A percentile compares a stretch with the other conserved stretches of the same genome.
Evolutionary conservation across 352 stramenopile genomes (phyloP).

Genomic region (Globisporangium nagaii): DNA sequence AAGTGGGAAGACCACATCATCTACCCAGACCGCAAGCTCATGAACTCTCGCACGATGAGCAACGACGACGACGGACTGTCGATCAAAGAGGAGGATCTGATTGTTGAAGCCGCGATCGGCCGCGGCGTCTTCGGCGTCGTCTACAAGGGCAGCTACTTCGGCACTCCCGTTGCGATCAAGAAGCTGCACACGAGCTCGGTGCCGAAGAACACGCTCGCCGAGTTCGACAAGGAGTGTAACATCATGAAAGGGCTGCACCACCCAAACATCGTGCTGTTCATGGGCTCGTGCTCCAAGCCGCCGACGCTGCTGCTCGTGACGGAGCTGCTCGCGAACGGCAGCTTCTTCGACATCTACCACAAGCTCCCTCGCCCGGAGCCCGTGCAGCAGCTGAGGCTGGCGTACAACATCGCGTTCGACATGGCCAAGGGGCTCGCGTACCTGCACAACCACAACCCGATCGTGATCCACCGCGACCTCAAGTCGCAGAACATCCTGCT

Average conservation of each 20-base stretch:
- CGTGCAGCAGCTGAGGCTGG: slow-evolving; percentile 52
- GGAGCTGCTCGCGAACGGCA: slow-evolving; percentile 85
- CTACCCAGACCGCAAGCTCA: slow-evolving; percentile 71
- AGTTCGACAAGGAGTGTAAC: slow-evolving; percentile 81
- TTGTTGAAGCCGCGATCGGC: slow-evolving; percentile 64
- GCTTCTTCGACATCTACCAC: slow-evolving; percentile 88
- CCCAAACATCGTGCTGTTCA: slow-evolving; percentile 98
- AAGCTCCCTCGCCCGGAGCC: slow-evolving; percentile 56
- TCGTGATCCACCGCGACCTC: slow-evolving; percentile 94
- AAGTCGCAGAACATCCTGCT: slow-evolving; percentile 81
- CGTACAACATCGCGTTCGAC: slow-evolving; percentile 81
- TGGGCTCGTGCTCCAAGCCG: slow-evolving; percentile 96
- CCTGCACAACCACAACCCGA: slow-evolving; percentile 95
- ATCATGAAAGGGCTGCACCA: slow-evolving; percentile 92
- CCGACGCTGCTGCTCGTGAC: slow-evolving; percentile 95
- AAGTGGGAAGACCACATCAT: slow-evolving; percentile 85
- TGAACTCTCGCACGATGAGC: slow-evolving; percentile 37
- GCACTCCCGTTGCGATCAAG: slow-evolving; percentile 78
- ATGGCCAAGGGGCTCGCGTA: slow-evolving; percentile 94
- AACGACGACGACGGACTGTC: slow-evolving; percentile 64
- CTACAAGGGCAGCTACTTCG: slow-evolving; percentile 83
- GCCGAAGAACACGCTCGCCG: slow-evolving; percentile 73
- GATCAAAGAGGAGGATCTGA: slow-evolving; percentile 72
- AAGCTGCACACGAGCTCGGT: slow-evolving; percentile 76
- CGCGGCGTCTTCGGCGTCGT: slow-evolving; percentile 78